Base-by-base conservation (phyloP, 495 filamentous ascomycete species). In the Penicillium coffeae region DNA sequence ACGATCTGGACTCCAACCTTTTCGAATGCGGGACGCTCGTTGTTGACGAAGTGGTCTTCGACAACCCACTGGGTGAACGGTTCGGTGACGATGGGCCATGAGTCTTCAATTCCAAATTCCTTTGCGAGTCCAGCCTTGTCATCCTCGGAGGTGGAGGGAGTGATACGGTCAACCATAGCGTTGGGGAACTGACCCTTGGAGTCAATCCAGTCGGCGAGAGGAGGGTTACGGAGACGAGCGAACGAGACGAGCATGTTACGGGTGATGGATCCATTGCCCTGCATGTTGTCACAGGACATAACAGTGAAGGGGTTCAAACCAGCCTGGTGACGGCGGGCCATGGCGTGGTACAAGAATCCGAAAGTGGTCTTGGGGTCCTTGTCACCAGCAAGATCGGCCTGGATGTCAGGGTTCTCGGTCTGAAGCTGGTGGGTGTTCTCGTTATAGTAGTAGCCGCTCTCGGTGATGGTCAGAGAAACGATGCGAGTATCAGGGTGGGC, bases 401-500 rank as follows among this genome's bases (percentile, higher is more conserved):
- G 69, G 37, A 75, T 75, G 51, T 74, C 70, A 12, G 69, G 63
- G 54, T 75, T 56, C 42, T 74, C 66, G 48, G 47, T 56, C 37
- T 68, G 62, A 36, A 75, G 64, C 61, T 75, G 62, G 62, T 75
- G 72, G 5, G 70, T 65, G 68, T 75, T 75, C 50, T 75, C 72
- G 53, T 75, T 75, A 58, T 74, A 74, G 66, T 74, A 74, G 66
- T 75, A 75, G 42, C 72, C 72, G 57, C 69, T 71, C 58, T 75
- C 72, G 45, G 72, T 75, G 64, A 75, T 74, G 55, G 72, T 75
- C 44, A 75, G 68, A 21, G 72, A 75, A 16, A 75, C 72, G 30
- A 75, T 75, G 51, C 65, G 68, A 21, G 72, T 75, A 57, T 75
- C 72, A 0, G 69, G 66, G 54, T 75, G 69, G 3, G 72, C 72